These are phyloP conservation scores for Aspergillus conjunctus DNA, from an alignment of 495 filamentous ascomycete genomes.

Conservation along the genomic window DNA sequence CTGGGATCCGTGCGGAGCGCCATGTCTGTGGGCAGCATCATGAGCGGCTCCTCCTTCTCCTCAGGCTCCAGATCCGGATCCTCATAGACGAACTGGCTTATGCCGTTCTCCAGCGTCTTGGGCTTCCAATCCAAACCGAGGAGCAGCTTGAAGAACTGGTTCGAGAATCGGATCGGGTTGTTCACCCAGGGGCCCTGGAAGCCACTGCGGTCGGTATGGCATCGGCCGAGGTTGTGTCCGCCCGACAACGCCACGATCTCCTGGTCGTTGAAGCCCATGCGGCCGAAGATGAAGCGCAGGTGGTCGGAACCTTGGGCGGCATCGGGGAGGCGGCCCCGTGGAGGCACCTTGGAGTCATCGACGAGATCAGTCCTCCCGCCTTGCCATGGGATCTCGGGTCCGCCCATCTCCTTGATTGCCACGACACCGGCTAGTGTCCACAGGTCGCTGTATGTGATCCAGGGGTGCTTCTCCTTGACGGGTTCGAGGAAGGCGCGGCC, in stretches of 20 bases:
- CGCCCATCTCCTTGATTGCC: constrained; percentile 59
- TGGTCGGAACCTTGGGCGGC: constrained; percentile 61
- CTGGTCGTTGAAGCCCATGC: constrained; percentile 67
- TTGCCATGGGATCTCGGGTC: constrained; percentile 55
- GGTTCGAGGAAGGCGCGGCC: constrained; percentile 64
- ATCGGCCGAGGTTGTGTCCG: constrained; percentile 64
- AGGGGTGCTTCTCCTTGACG: constrained; percentile 57
- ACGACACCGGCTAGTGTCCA: constrained; percentile 64
- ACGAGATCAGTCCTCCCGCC: constrained; percentile 61
- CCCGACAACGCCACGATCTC: constrained; percentile 64
- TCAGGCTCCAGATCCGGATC: constrained; percentile 55
- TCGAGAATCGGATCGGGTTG: constrained; percentile 64
- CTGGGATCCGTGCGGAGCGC: constrained; percentile 41
- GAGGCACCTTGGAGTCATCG: constrained; percentile 58
- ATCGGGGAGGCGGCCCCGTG: constrained; percentile 60
- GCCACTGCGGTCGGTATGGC: constrained; percentile 60
- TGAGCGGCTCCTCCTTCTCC: constrained; percentile 50
- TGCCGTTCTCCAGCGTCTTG: constrained; percentile 53
- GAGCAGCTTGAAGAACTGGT: constrained; percentile 62
- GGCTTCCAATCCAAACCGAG: constrained; percentile 57
- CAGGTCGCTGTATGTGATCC: constrained; percentile 66
- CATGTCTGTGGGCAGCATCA: constrained; percentile 58
- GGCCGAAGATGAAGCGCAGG: constrained; percentile 59
- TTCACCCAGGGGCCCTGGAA: constrained; percentile 67
- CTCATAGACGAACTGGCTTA: constrained; percentile 59